These are phyloP conservation scores for Candida michaelii DNA, from an alignment of 805 yeast species.

Conservation along the genomic window DNA sequence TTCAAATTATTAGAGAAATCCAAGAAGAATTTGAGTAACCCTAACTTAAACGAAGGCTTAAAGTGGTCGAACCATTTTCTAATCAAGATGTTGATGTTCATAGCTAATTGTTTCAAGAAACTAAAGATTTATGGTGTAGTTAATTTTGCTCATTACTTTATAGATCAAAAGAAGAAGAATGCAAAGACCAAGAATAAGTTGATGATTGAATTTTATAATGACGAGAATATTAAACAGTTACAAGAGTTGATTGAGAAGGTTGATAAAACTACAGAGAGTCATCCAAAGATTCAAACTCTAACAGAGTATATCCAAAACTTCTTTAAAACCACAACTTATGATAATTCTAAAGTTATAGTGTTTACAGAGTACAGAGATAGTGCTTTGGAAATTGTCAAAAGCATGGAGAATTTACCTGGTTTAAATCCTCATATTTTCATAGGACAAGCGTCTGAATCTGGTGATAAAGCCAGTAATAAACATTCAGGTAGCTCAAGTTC, in stretches of 20 bases:
- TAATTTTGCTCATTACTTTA: constrained; percentile 72
- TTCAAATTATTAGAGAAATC: constrained; percentile 72
- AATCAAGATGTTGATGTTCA: constrained; percentile 61
- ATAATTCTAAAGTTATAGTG: constrained; percentile 73
- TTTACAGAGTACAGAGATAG: constrained; percentile 89
- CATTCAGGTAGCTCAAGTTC: constrained; percentile 51
- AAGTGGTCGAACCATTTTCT: constrained; percentile 72
- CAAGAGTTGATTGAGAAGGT: constrained; percentile 33
- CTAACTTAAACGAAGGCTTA: constrained; percentile 59
- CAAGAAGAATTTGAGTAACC: constrained; percentile 54
- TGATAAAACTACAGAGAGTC: constrained; percentile 28
- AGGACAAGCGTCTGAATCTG: constrained; percentile 75
- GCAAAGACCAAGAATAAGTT: constrained; percentile 62
- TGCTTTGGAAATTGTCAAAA: constrained; percentile 80
- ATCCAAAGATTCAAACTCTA: constrained; percentile 71
- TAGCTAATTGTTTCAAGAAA: constrained; percentile 69
- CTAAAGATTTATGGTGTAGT: constrained; percentile 79
- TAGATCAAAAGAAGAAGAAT: constrained; percentile 51
- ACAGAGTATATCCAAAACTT: constrained; percentile 37
- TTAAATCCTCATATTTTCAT: constrained; percentile 82
- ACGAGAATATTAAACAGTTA: constrained; percentile 39
- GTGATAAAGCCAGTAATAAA: constrained; percentile 34
- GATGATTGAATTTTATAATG: constrained; percentile 61
- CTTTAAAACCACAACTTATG: constrained; percentile 39
- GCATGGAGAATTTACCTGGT: constrained; percentile 42